Evolutionary conservation across 1,284 basidiomycete species (phyloP).

Genomic region (Leucoagaricus sp.): DNA sequence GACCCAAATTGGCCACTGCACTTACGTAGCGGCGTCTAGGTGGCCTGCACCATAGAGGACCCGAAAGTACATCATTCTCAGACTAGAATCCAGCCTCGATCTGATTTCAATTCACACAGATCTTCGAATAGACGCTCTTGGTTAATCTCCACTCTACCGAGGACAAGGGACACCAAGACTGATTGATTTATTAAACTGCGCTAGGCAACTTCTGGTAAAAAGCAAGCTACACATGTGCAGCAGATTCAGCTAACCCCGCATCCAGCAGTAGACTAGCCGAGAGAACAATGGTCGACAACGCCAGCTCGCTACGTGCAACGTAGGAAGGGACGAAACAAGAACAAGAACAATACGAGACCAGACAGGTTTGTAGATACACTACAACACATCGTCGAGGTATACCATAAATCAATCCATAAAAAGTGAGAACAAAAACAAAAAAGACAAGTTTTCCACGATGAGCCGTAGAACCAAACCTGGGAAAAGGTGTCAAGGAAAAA

Average conservation of each 20-base stretch:
- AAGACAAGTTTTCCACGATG: background rate
- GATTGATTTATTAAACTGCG: background rate
- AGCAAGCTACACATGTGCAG: background rate
- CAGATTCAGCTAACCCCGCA: background rate
- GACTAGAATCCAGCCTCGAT: background rate
- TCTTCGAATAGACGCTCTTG: background rate
- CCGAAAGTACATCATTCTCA: too few species aligned
- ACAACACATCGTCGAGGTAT: background rate
- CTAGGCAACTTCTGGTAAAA: conserved; percentile 9
- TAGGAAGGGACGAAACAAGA: background rate
- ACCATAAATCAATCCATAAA: conserved; percentile 2
- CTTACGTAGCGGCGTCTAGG: too few species aligned
- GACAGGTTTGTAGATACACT: conserved; percentile 5
- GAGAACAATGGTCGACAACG: background rate
- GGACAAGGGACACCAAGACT: background rate
- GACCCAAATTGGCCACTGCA: too few species aligned
- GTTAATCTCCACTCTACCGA: background rate
- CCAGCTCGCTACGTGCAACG: conserved; percentile 10
- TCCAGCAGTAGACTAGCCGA: conserved; percentile 5
- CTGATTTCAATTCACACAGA: background rate
- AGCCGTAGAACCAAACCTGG: background rate
- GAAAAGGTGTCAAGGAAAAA: background rate
- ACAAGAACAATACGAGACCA: background rate
- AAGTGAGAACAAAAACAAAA: background rate
- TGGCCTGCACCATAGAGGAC: too few species aligned